These are phyloP conservation scores for Naganishia friedmannii DNA, from an alignment of 768 basidiomycete species.

Conservation along the genomic window DNA sequence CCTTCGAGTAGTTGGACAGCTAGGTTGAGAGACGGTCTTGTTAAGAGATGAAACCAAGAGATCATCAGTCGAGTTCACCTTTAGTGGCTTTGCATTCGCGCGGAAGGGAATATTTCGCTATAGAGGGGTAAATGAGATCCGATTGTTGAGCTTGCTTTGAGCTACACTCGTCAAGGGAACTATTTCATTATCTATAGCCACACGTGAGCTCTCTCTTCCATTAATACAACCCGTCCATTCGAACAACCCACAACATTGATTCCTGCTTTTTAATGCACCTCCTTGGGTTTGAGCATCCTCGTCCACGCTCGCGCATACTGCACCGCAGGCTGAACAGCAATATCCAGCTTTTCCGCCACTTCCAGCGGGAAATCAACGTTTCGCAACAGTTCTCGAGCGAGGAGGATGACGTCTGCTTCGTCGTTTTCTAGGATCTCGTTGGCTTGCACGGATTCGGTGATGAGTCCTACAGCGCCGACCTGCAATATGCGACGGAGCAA, in stretches of 20 bases:
- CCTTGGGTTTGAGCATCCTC: slow-evolving; percentile 49
- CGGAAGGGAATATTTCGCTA: no score
- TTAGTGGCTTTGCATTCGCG: no score
- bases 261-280: background rate
- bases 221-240: background rate
- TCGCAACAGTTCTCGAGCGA: slow-evolving; percentile 67
- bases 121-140: no score
- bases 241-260: background rate
- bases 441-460: slow-evolving; percentile 64
- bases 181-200: background rate
- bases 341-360: slow-evolving; percentile 65
- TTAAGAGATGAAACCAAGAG: no score
- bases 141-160: no score
- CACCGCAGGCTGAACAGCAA: slow-evolving; percentile 65
- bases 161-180: no score
- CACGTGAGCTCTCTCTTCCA: background rate
- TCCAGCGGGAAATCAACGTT: slow-evolving; percentile 65
- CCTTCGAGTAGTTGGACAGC: no score
- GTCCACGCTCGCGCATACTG: slow-evolving; percentile 68
- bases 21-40: no score
- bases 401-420: slow-evolving; percentile 66
- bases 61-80: no score
- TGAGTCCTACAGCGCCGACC: slow-evolving; percentile 68
- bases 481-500: background rate
- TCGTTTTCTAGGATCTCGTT: slow-evolving; percentile 66